Evolutionary conservation across 345 rosid genomes (phyloP).

Genomic region (Ceriops decandra): DNA sequence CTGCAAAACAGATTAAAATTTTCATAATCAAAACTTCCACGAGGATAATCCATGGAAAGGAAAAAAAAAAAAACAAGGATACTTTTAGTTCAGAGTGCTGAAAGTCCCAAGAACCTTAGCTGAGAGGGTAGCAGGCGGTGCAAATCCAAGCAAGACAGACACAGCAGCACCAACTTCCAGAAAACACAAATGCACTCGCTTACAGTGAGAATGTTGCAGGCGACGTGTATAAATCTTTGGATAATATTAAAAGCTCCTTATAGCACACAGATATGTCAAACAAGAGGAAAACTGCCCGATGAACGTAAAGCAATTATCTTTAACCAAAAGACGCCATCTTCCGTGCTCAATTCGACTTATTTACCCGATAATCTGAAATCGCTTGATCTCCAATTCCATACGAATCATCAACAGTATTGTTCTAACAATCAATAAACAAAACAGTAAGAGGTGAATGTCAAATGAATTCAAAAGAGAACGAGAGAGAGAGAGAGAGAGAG

Average conservation of each 20-base stretch:
- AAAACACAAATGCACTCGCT: constrained; percentile 8
- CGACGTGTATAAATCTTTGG: neutral
- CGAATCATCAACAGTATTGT: neutral
- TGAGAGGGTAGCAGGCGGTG: constrained; percentile 67
- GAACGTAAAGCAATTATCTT: too few relatives aligned
- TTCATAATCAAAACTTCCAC: constrained; percentile 4
- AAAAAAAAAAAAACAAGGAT: neutral
- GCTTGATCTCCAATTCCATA: too few relatives aligned
- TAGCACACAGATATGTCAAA: too few relatives aligned
- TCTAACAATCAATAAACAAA: constrained; percentile 4
- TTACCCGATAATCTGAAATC: too few relatives aligned
- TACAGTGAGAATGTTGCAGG: neutral
- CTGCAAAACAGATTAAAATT: constrained; percentile 35
- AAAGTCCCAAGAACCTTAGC: constrained; percentile 49
- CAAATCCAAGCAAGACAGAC: constrained; percentile 83
- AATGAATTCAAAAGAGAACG: too few relatives aligned
- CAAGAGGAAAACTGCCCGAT: too few relatives aligned
- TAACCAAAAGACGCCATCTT: too few relatives aligned
- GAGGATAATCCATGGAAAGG: neutral
- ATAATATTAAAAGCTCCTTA: too few relatives aligned
- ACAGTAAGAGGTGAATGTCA: neutral
- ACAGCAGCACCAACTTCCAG: constrained; percentile 70
- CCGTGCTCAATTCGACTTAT: too few relatives aligned
- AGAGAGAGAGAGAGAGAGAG: too few relatives aligned
- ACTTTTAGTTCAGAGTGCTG: neutral